phyloP scores from a whole-genome alignment of 2,329 filamentous ascomycete species.

The Ceratocystis harringtonii region DNA sequence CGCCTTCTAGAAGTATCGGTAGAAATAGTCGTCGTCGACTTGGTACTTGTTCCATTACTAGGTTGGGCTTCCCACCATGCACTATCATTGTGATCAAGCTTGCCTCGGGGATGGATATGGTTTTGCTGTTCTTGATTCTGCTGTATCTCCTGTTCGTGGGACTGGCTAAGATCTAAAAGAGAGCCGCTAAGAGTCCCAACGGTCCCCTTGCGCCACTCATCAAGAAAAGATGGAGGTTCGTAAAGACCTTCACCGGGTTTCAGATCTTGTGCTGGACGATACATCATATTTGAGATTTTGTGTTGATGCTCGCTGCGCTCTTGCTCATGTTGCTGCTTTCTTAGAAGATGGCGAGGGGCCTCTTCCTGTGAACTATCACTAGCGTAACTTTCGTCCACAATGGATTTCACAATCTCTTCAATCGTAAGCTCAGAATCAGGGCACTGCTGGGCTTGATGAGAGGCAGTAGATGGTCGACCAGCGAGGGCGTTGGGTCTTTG shows the following conservation, averaged over 20 bases:
- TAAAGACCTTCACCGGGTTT: constrained; percentile 41
- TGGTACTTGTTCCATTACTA: background rate
- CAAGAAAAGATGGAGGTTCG: constrained; percentile 42
- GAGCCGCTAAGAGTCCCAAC: constrained; percentile 44
- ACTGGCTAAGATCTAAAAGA: constrained; percentile 42
- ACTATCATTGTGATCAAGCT: constrained; percentile 27
- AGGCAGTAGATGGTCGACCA: background rate
- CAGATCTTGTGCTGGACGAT: constrained; percentile 6
- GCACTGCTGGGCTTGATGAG: constrained; percentile 5
- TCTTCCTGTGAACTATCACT: constrained; percentile 15
- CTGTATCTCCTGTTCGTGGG: constrained; percentile 12
- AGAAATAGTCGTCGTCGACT: background rate
- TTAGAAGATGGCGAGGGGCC: constrained; percentile 7
- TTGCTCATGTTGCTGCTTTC: constrained; percentile 10
- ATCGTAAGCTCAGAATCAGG: constrained; percentile 17
- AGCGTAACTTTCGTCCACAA: constrained; percentile 12
- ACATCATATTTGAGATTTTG: constrained; percentile 12
- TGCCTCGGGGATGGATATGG: background rate
- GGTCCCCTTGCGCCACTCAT: constrained; percentile 58
- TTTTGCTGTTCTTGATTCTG: constrained; percentile 7
- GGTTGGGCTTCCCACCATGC: constrained; percentile 60
- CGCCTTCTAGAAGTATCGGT: constrained; percentile 25
- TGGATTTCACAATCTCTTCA: constrained; percentile 15
- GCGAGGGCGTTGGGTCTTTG: background rate
- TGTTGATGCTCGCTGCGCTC: constrained; percentile 12